phyloP scores from a whole-genome alignment of 225 moss, liverwort and hornwort genomes.

The Bryum argenteum region DNA sequence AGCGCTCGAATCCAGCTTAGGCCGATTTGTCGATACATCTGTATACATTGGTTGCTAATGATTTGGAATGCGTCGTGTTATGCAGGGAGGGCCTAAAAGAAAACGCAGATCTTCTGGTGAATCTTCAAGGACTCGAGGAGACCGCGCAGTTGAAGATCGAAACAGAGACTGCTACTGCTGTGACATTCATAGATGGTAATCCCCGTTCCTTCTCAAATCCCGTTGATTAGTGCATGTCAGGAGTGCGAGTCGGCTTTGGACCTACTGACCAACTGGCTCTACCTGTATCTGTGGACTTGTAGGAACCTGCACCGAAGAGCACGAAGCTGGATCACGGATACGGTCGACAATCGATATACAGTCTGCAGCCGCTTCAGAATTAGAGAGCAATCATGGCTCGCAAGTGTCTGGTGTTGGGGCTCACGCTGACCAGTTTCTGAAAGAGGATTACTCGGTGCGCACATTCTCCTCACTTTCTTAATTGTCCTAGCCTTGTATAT shows the following conservation, averaged over 20 bases:
- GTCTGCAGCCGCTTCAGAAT: slow-evolving; percentile 53
- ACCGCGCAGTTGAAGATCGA: slow-evolving; percentile 53
- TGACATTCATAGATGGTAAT: slow-evolving; percentile 63
- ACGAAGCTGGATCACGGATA: slow-evolving; percentile 60
- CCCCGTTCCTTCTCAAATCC: not conserved
- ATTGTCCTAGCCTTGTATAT: not conserved
- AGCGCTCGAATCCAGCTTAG: slow-evolving; percentile 24
- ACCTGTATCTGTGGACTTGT: slow-evolving; percentile 2
- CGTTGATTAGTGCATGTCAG: not conserved
- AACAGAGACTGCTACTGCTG: slow-evolving; percentile 34
- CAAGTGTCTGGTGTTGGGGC: slow-evolving; percentile 52
- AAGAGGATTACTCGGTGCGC: slow-evolving; percentile 61
- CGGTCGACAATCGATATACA: slow-evolving; percentile 66
- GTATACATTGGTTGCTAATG: not conserved
- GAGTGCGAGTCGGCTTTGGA: not conserved
- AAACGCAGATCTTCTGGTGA: slow-evolving; percentile 52
- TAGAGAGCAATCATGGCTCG: slow-evolving; percentile 57
- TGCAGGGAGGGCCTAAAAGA: slow-evolving; percentile 74
- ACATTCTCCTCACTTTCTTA: not conserved
- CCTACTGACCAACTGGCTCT: not conserved
- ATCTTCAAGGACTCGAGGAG: slow-evolving; percentile 45
- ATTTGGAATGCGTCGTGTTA: slow-evolving; percentile 2
- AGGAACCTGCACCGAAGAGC: slow-evolving; percentile 60
- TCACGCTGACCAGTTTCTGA: slow-evolving; percentile 60
- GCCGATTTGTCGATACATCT: not conserved